Base-by-base conservation (phyloP, 495 filamentous ascomycete species). In the Daldinia childiae region DNA sequence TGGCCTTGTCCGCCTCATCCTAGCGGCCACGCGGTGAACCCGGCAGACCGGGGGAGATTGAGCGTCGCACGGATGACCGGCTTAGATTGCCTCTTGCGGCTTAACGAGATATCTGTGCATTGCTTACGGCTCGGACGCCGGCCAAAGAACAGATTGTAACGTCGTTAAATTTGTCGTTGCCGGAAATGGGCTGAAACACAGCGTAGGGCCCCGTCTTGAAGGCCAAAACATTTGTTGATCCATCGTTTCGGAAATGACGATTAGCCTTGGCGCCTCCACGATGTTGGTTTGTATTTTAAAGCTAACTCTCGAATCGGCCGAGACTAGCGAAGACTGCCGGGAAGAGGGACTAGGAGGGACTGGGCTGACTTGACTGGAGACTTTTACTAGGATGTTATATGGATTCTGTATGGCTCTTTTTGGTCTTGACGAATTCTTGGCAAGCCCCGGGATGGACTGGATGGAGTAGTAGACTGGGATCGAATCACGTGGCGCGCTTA, bases 201-300 rank as follows among this genome's bases (percentile, higher is more conserved):
- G 51, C 36, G 17, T 36, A 56, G 50, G 57, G 58, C 36, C 24
- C 36, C 24, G 64, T 62, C 29, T 24, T 48, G 43, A 52, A 50
- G 34, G 60, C 54, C 64, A 66, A 59, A 54, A 50, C 58, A 55
- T 48, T 11, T 58, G 54, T 64, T 68, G 64, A 68, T 57, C 71
- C 71, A 63, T 73, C 55, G 36, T 58, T 51, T 65, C 65, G 71
- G 65, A 73, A 73, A 73, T 73, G 65, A 73, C 60, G 71, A 73
- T 73, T 62, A 69, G 51, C 71, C 71, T 73, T 73, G 71, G 71
- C 71, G 38, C 50, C 69, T 26, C 66, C 60, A 62, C 50, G 59
- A 41, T 36, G 24, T 58, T 30, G 43, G 45, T 41, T 43, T 48
- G 19, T n/a, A 26, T 50, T 62, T 62, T 24, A 8, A 62, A 38